phyloP scores from a whole-genome alignment of 2,329 filamentous ascomycete species.

The Epichloe elymi region DNA sequence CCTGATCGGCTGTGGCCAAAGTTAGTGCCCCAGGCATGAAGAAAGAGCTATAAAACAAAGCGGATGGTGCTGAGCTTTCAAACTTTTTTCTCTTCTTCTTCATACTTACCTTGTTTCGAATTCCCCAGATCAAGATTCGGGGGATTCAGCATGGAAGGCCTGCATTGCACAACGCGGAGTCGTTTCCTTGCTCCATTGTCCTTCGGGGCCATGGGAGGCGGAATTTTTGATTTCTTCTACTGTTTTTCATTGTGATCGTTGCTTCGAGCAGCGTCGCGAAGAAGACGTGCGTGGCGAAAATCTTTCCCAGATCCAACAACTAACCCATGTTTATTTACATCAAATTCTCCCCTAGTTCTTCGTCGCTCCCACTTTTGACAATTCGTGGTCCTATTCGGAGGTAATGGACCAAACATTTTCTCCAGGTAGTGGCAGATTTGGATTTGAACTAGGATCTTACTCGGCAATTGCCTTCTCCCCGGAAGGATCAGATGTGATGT shows the following conservation, averaged over 20 bases:
- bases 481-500: no score
- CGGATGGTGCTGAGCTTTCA: constrained; percentile 5
- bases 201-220: constrained; percentile 40
- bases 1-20: background rate
- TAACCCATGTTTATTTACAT: fast-evolving
- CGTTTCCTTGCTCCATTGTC: constrained; percentile 34
- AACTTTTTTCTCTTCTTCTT: constrained; percentile 23
- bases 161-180: constrained; percentile 45
- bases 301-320: background rate
- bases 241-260: constrained; percentile 34
- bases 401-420: fast-evolving
- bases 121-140: constrained; percentile 32
- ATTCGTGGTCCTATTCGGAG: no score
- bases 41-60: constrained; percentile 21
- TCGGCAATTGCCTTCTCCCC: no score
- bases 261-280: constrained; percentile 27
- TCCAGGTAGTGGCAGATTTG: no score
- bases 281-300: constrained; percentile 20
- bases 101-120: constrained; percentile 42
- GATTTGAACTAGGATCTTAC: no score
- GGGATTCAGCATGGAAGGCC: constrained; percentile 31
- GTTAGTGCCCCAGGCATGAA: constrained; percentile 13
- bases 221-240: constrained; percentile 36
- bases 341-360: fast-evolving
- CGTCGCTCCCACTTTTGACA: background rate